Evolutionary conservation across 805 yeast genomes (phyloP).

Genomic region (Candida verbasci): DNA sequence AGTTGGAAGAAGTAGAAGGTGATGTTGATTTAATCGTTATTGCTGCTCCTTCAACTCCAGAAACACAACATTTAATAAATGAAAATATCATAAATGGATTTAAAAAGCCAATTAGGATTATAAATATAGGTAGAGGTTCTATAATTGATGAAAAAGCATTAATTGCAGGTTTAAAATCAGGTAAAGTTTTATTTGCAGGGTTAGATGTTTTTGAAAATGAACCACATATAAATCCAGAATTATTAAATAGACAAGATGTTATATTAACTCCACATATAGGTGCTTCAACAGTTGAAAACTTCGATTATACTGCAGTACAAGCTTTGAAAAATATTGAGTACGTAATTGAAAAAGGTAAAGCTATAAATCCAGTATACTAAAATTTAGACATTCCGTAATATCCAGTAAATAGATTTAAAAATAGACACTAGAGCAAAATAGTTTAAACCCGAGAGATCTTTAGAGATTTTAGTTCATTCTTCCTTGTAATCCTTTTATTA

Average conservation of each 20-base stretch:
- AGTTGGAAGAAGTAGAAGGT: slow-evolving; percentile 26
- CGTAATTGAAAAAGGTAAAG: slow-evolving; percentile 36
- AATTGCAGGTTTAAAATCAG: slow-evolving; percentile 53
- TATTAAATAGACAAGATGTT: slow-evolving; percentile 57
- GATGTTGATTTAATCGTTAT: slow-evolving; percentile 58
- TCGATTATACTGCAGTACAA: slow-evolving; percentile 44
- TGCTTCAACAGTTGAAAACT: slow-evolving; percentile 57
- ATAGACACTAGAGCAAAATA: no score
- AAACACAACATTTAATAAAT: slow-evolving; percentile 55
- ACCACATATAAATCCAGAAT: slow-evolving; percentile 48
- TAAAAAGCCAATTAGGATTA: slow-evolving; percentile 53
- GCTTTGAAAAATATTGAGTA: slow-evolving; percentile 55
- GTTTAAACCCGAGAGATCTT: no score
- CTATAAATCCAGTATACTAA: slow-evolving; percentile 29
- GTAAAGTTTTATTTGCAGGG: slow-evolving; percentile 63
- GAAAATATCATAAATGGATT: slow-evolving; percentile 41
- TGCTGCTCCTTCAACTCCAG: slow-evolving; percentile 61
- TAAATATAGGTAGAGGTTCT: slow-evolving; percentile 74
- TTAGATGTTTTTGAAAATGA: slow-evolving; percentile 70
- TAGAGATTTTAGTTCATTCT: no score
- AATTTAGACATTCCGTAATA: no score
- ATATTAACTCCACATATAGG: slow-evolving; percentile 70
- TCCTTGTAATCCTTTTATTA: no score
- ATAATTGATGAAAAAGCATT: slow-evolving; percentile 66
- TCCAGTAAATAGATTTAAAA: no score